These are phyloP conservation scores for Arabidopsis suecica DNA, from an alignment of 345 rosid species.

Conservation along the genomic window DNA sequence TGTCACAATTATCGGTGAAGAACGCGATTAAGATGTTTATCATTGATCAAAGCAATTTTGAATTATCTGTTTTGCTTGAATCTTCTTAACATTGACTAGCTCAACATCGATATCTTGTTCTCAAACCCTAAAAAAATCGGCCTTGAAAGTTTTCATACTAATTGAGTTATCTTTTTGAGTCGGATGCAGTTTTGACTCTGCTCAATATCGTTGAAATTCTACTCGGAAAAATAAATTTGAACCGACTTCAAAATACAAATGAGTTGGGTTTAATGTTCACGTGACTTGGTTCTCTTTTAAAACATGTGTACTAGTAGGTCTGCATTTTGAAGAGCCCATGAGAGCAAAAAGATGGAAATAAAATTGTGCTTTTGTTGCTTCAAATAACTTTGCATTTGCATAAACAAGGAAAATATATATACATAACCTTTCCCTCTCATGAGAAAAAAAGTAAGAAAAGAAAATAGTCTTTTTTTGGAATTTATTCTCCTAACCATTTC, in stretches of 20 bases:
- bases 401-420: constrained; percentile 21
- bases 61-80: no score
- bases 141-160: neutral
- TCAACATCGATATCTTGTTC: neutral
- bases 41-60: no score
- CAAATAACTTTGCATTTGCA: constrained; percentile 37
- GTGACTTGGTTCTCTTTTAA: no score
- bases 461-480: neutral
- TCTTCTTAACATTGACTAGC: neutral
- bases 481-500: constrained; percentile 18
- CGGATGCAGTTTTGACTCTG: no score
- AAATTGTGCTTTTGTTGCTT: constrained; percentile 29
- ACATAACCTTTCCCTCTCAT: constrained; percentile 19
- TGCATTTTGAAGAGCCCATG: constrained; percentile 36
- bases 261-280: neutral
- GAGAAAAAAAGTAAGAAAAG: no score
- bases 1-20: neutral
- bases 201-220: no score
- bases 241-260: neutral
- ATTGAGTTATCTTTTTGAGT: no score
- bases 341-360: constrained; percentile 11
- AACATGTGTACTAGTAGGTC: neutral
- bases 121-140: constrained; percentile 20
- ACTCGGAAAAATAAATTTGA: no score
- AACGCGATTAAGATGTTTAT: neutral